Evolutionary conservation across 2,329 filamentous ascomycete species (phyloP).

Genomic region (Dothistroma pini): DNA sequence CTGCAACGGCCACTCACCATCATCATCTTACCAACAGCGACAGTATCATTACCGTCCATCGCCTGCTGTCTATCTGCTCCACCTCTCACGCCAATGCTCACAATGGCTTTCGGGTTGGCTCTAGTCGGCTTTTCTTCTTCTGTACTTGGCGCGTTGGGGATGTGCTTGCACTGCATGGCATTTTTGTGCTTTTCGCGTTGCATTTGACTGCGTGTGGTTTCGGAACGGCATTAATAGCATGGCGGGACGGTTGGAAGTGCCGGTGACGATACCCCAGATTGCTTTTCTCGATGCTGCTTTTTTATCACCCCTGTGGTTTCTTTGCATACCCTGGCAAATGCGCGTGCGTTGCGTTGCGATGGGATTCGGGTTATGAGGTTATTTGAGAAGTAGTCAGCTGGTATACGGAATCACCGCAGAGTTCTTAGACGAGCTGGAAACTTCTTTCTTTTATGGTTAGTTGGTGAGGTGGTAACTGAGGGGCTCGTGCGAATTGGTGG

Average conservation of each 20-base stretch:
- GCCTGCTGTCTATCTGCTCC: not conserved
- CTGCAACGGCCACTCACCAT: not conserved
- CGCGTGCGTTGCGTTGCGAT: not conserved
- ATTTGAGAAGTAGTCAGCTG: not conserved
- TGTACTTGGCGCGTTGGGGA: not conserved
- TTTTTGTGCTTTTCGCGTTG: not conserved
- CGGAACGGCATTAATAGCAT: constrained; percentile 4
- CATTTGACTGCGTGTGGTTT: not conserved
- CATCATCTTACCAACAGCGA: constrained; percentile 1
- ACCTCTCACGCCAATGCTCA: not conserved
- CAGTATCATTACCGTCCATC: not conserved
- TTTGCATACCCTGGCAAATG: constrained; percentile 1
- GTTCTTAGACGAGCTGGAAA: not conserved
- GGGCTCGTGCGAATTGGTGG: not conserved
- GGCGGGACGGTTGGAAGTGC: constrained; percentile 3
- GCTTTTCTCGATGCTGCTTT: constrained; percentile 5
- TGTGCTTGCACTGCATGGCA: not conserved
- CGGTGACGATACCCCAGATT: constrained; percentile 7
- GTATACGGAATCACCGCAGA: not conserved
- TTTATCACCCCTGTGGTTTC: not conserved
- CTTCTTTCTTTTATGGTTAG: not conserved
- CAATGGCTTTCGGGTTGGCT: not conserved
- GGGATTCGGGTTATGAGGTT: not conserved
- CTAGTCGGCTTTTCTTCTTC: not conserved
- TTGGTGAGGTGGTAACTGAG: not conserved